Evolutionary conservation across 1,139 yeast species (phyloP).

Genomic region (Spathaspora sp.): DNA sequence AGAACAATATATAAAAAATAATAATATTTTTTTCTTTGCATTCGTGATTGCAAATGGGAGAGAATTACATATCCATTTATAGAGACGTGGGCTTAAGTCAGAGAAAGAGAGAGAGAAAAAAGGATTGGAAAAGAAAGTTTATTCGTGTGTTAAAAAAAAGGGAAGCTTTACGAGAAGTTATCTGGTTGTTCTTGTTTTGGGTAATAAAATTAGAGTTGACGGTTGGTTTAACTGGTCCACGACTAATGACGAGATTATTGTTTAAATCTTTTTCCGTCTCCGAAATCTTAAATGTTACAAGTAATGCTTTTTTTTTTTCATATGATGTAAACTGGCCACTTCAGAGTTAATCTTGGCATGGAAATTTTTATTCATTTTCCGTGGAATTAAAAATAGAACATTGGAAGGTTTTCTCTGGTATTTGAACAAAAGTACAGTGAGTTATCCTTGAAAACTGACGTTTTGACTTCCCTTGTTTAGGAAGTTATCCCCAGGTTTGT

Average conservation of each 20-base stretch:
- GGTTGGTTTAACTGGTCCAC: conserved; percentile 1
- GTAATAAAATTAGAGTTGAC: not conserved
- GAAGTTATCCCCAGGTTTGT: too few species aligned
- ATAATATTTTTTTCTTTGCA: not conserved
- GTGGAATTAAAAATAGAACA: not conserved
- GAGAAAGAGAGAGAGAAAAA: not conserved
- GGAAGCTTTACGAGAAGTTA: not conserved
- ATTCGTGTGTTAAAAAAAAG: too few species aligned
- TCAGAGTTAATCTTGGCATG: not conserved
- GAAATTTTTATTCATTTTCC: not conserved
- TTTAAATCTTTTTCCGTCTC: not conserved
- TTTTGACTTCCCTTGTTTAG: too few species aligned
- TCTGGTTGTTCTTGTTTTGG: not conserved
- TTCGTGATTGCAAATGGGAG: not conserved
- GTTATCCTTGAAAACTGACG: too few species aligned
- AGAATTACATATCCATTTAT: not conserved
- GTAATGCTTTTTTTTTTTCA: not conserved
- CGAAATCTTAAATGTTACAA: not conserved
- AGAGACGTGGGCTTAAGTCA: not conserved
- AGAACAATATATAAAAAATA: not conserved
- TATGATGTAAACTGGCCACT: not conserved
- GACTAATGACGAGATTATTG: not conserved
- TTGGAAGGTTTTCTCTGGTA: not conserved
- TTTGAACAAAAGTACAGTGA: too few species aligned
- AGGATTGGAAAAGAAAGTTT: not conserved